Percentiles rank a stretch among this genome's conserved stretches.
These are phyloP conservation scores for Psilocybe cyanescens DNA, from an alignment of 768 basidiomycete species.

Conservation along the genomic window DNA sequence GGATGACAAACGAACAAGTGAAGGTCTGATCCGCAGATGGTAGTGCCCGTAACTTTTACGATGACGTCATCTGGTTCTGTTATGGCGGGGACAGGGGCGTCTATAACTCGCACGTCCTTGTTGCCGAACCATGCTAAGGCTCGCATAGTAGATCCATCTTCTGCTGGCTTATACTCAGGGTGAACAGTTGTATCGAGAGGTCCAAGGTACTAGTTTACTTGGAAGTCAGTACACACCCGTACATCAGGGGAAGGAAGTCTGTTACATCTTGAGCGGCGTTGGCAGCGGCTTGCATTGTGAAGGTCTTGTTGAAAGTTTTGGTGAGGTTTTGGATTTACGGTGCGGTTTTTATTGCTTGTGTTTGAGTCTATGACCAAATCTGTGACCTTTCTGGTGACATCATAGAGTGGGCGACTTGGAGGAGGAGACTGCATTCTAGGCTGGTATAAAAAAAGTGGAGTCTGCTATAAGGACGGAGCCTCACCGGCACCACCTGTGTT, in stretches of 20 bases:
- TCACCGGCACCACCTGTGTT: too few species aligned
- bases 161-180: slow-evolving; percentile 49
- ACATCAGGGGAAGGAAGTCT: background rate
- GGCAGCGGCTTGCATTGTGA: slow-evolving; percentile 34
- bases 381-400: background rate
- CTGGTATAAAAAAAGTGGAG: background rate
- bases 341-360: background rate
- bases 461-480: too few species aligned
- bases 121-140: slow-evolving; percentile 72
- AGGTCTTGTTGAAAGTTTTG: background rate
- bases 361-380: background rate
- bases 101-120: slow-evolving; percentile 45
- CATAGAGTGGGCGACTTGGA: background rate
- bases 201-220: slow-evolving; percentile 36
- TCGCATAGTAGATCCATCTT: slow-evolving; percentile 63
- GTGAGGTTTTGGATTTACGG: background rate
- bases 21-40: slow-evolving; percentile 71
- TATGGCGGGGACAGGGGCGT: slow-evolving; percentile 54
- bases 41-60: slow-evolving; percentile 75
- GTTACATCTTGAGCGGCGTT: slow-evolving; percentile 30
- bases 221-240: background rate
- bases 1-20: slow-evolving; percentile 42
- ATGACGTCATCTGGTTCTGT: slow-evolving; percentile 79
- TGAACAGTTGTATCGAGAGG: slow-evolving; percentile 41
- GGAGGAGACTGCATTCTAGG: background rate